These are phyloP conservation scores for Macadamia integrifolia DNA, from an alignment of 164 flowering plant species.

Conservation along the genomic window DNA sequence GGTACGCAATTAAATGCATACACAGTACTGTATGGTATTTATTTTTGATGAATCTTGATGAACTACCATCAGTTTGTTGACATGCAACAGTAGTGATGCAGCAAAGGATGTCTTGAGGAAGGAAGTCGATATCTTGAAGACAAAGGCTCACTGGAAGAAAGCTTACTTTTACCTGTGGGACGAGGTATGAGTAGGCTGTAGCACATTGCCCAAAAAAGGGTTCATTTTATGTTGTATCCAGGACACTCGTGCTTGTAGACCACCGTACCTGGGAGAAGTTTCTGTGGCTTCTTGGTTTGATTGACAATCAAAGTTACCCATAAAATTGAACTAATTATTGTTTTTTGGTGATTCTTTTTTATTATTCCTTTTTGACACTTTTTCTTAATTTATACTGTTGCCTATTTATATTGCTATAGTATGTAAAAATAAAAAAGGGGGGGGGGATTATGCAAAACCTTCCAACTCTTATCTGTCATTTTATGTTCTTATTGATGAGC, in stretches of 20 bases:
- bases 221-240: neutral
- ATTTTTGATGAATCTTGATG: constrained; percentile 14
- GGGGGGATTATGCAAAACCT: too few relatives aligned
- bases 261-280: neutral
- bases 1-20: constrained; percentile 37
- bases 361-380: neutral
- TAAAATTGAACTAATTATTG: neutral
- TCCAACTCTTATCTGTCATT: neutral
- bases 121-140: constrained; percentile 76
- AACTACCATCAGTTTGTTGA: constrained; percentile 17
- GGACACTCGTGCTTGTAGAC: constrained; percentile 3
- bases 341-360: neutral
- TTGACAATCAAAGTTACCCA: neutral
- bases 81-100: constrained; percentile 51
- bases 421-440: neutral
- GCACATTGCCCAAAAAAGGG: neutral
- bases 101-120: constrained; percentile 56
- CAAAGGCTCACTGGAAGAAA: constrained; percentile 83
- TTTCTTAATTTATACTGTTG: neutral
- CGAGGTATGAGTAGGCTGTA: constrained; percentile 53
- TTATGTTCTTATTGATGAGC: neutral
- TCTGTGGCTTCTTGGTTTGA: constrained; percentile 1
- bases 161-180: constrained; percentile 99
- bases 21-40: constrained; percentile 11
- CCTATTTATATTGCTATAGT: neutral